These are phyloP conservation scores for Colletotrichum filicis DNA, from an alignment of 2,329 filamentous ascomycete genomes.

Conservation along the genomic window DNA sequence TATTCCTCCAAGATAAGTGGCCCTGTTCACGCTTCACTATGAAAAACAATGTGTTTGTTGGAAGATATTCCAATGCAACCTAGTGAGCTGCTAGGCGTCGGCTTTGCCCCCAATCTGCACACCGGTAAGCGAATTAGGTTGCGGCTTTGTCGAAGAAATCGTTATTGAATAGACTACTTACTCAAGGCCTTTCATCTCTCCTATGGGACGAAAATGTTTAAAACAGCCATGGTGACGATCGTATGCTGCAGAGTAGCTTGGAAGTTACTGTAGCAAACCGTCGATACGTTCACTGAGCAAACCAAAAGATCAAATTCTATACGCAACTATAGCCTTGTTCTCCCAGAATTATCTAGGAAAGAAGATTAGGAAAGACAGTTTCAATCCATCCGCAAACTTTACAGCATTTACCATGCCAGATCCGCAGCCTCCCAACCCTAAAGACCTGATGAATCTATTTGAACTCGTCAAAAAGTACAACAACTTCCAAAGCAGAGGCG, in stretches of 20 bases:
- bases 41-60: neutral
- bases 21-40: neutral
- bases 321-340: neutral
- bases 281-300: neutral
- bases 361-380: neutral
- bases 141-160: neutral
- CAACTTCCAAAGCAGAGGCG: neutral
- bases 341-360: neutral
- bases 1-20: neutral
- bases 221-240: neutral
- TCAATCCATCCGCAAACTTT: neutral
- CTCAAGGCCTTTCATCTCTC: neutral
- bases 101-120: neutral
- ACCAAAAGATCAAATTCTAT: neutral
- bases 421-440: fast-evolving
- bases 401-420: neutral
- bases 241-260: neutral
- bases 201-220: neutral
- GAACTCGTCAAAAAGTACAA: neutral
- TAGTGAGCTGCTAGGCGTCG: neutral
- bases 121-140: neutral
- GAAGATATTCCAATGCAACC: neutral
- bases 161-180: neutral
- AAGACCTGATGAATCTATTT: neutral
- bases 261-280: neutral